These are phyloP conservation scores for Xylaria intraflava DNA, from an alignment of 495 filamentous ascomycete species.

Conservation along the genomic window DNA sequence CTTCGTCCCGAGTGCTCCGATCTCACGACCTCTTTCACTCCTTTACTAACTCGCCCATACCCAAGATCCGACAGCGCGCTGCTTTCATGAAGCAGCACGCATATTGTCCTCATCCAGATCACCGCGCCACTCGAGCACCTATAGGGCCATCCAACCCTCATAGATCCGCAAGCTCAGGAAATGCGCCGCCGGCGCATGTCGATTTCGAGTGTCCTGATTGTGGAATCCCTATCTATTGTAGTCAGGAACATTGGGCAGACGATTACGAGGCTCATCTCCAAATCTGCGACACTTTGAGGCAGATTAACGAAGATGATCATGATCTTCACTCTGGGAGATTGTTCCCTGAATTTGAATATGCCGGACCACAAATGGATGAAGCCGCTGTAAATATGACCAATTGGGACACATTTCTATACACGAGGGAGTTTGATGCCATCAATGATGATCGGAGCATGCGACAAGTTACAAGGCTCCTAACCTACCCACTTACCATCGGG, in stretches of 20 bases:
- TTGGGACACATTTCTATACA: constrained; percentile 95
- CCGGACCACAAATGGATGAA: constrained; percentile 82
- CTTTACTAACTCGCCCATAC: constrained; percentile 79
- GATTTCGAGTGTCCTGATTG: constrained; percentile 95
- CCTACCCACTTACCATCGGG: constrained; percentile 85
- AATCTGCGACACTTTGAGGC: constrained; percentile 80
- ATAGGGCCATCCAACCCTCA: constrained; percentile 56
- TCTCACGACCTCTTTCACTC: constrained; percentile 87
- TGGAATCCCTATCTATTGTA: constrained; percentile 89
- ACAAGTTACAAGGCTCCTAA: constrained; percentile 86
- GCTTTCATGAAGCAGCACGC: constrained; percentile 85
- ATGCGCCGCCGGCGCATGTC: constrained; percentile 64
- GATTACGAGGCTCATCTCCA: constrained; percentile 89
- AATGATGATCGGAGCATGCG: constrained; percentile 80
- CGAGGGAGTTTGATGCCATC: constrained; percentile 79
- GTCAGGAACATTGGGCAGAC: constrained; percentile 85
- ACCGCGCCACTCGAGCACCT: constrained; percentile 61
- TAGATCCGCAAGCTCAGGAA: constrained; percentile 32
- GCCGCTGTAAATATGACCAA: constrained; percentile 93
- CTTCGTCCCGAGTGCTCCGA: constrained; percentile 50
- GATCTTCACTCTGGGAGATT: constrained; percentile 83
- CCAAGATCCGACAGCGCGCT: constrained; percentile 76
- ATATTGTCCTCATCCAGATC: constrained; percentile 81
- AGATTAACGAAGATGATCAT: constrained; percentile 98
- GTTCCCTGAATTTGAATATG: constrained; percentile 92